Evolutionary conservation across 768 basidiomycete species (phyloP), one percentile per base, ranked within the genome.

Genomic region (Rhodotorula taiwanensis): DNA sequence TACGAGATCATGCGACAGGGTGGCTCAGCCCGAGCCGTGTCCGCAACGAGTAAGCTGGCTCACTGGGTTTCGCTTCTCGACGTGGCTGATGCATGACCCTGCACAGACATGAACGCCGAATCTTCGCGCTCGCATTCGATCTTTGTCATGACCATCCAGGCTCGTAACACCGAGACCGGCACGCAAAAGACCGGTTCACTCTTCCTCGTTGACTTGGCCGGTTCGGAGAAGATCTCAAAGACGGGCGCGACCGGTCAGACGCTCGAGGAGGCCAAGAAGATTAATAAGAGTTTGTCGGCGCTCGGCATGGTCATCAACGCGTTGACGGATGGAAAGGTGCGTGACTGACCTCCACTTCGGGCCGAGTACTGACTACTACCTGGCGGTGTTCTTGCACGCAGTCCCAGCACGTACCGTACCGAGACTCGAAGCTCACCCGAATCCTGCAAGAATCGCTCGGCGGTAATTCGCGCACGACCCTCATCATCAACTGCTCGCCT

Each of bases 301-400:
- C 82, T 99, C 67, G 95, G 95, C 42, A 98, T 98, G 92, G 95
- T 99, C 73, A 99, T 99, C 74, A 99, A 99, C 72, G 92, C 94
- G 7, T 78, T 99, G 66, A 99, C 95, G 9, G 95, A 99, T 73
- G 80, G 85, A 65, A 99, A 98, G 83, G 94, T 88, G 67, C 52
- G 81, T 33, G 42, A n/a, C 41, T 11, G 47, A 13, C 16, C n/a
- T 3, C 3, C 44, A 7, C 21, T 13, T 25, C 25, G 36, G 36
- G 36, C 28, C 48, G 11, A 20, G 43, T 51, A 7, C 16, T 30
- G 5, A 11, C 27, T 51, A 3, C 21, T 14, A 30, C 3, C 20
- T 27, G 43, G 25, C 27, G 0, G 11, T 55, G 11, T 44, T 10
- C 14, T 23, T 18, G 3, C 30, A 36, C 16, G 30, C 72, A 98